These are phyloP conservation scores for Teunomyces pallodes DNA, from an alignment of 805 yeast genomes.

Conservation along the genomic window DNA sequence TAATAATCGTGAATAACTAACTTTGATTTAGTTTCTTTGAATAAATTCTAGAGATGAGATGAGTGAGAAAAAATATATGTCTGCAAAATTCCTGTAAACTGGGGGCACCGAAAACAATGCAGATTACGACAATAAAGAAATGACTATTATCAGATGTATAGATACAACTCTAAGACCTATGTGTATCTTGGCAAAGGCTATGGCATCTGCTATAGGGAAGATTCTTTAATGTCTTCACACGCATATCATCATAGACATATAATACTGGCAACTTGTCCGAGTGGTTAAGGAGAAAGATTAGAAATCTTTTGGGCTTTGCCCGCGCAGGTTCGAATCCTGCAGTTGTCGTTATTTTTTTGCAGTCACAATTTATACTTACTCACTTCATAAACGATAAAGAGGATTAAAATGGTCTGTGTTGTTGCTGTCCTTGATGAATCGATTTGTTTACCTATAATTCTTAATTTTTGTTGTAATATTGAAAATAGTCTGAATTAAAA, in stretches of 20 bases:
- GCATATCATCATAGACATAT: not conserved
- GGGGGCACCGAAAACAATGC: not conserved
- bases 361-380: not conserved
- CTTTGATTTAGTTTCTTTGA: not conserved
- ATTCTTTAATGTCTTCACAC: not conserved
- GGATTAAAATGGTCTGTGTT: not conserved
- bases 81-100: constrained; percentile 5
- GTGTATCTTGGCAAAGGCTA: no score
- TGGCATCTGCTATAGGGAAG: no score
- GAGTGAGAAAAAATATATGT: constrained; percentile 6
- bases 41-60: constrained; percentile 2
- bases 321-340: constrained; percentile 65
- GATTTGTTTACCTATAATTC: no score
- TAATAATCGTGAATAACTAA: not conserved
- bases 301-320: constrained; percentile 62
- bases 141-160: no score
- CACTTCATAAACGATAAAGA: not conserved
- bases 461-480: no score
- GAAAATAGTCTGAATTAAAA: no score
- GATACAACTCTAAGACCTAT: no score
- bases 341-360: constrained; percentile 46
- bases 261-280: constrained; percentile 51
- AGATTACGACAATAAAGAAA: no score
- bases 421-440: no score
- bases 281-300: constrained; percentile 58